phyloP scores from a whole-genome alignment of 306 rosid genomes.

The Hippophae gyantsensis region DNA sequence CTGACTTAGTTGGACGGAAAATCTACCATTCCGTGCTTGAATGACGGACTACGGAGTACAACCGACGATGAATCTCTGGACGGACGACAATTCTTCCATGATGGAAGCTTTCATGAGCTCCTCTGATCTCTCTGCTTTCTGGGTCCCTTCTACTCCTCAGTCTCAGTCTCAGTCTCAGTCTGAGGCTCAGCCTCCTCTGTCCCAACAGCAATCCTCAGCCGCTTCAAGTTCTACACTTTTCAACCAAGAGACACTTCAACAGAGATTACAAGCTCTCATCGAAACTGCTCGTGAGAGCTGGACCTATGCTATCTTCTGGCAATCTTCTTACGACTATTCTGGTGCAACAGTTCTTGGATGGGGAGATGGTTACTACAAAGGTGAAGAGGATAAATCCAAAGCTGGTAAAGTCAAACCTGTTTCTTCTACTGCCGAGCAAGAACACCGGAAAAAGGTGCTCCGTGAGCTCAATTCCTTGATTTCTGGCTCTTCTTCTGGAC shows the following conservation, averaged over 20 bases:
- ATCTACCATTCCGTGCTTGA: constrained; percentile 4
- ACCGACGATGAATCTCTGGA: constrained; percentile 68
- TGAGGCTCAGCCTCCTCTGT: too few relatives aligned
- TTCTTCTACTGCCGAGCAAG: constrained; percentile 54
- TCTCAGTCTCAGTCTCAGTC: neutral
- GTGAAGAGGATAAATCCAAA: constrained; percentile 56
- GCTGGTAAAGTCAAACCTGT: constrained; percentile 23
- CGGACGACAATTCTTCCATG: constrained; percentile 74
- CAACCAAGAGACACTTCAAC: constrained; percentile 84
- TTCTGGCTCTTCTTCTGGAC: constrained; percentile 43
- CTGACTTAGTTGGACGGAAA: too few relatives aligned
- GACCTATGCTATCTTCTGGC: constrained; percentile 99
- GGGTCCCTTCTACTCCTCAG: constrained; percentile 26
- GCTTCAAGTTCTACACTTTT: constrained; percentile 17
- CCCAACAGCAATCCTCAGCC: too few relatives aligned
- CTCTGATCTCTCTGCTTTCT: constrained; percentile 72
- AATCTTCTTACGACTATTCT: constrained; percentile 54
- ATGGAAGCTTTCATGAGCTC: constrained; percentile 82
- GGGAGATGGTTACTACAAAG: constrained; percentile 95
- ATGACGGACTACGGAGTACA: constrained; percentile 50
- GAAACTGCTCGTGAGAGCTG: constrained; percentile 63
- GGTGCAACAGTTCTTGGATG: constrained; percentile 57
- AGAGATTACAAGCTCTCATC: constrained; percentile 68
- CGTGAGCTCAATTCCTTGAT: constrained; percentile 76
- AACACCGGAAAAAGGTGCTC: constrained; percentile 69